A percentile compares a stretch with the other conserved stretches of the same genome.
phyloP scores from a whole-genome alignment of 129 eudicot genomes.

The Deinandra increscens region DNA sequence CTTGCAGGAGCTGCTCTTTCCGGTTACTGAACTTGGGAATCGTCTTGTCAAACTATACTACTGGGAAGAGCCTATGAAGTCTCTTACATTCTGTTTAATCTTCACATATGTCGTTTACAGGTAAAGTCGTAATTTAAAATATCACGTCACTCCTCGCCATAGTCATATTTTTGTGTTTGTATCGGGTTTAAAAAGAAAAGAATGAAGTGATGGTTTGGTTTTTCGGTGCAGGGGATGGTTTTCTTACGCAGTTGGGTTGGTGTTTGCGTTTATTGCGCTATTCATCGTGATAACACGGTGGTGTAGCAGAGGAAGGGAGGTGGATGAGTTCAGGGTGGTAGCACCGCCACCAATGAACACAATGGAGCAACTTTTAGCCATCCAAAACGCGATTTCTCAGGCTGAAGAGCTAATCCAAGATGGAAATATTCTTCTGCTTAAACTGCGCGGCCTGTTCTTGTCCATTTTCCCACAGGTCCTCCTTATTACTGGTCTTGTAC shows the following conservation, averaged over 20 bases:
- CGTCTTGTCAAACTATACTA: slow-evolving; percentile 40
- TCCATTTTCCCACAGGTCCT: slow-evolving; percentile 84
- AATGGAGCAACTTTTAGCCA: slow-evolving; percentile 94
- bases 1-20: slow-evolving; percentile 79
- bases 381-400: slow-evolving; percentile 83
- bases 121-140: slow-evolving; percentile 28
- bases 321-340: slow-evolving; percentile 61
- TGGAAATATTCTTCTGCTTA: slow-evolving; percentile 77
- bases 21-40: slow-evolving; percentile 45
- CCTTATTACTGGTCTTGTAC: neutral
- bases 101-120: slow-evolving; percentile 52
- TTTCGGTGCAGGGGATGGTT: slow-evolving; percentile 76
- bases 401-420: slow-evolving; percentile 87
- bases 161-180: neutral
- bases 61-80: slow-evolving; percentile 80
- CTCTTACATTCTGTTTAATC: slow-evolving; percentile 57
- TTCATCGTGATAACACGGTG: slow-evolving; percentile 55
- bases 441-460: slow-evolving; percentile 66
- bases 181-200: neutral
- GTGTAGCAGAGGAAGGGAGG: slow-evolving; percentile 42
- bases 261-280: slow-evolving; percentile 46
- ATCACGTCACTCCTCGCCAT: neutral
- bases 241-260: slow-evolving; percentile 48
- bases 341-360: slow-evolving; percentile 85
- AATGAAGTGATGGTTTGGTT: neutral